Conservation (phyloP, 1,284 basidiomycete species). For the Pseudomicrostroma phylloplanum region DNA sequence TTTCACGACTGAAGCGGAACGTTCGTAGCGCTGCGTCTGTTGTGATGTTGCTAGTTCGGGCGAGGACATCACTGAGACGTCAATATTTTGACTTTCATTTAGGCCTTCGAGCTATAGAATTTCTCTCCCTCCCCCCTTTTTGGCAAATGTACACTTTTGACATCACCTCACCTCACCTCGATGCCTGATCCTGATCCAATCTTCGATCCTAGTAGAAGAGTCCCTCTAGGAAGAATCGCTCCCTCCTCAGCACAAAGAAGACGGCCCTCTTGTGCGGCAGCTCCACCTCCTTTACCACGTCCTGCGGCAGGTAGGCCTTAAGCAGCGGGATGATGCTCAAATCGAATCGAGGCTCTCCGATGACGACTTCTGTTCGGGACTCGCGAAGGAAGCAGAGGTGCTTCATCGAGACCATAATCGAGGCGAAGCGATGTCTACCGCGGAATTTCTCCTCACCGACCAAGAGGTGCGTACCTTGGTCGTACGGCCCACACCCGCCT, state of each 20-base stretch:
- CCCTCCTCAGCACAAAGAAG: slow-evolving; percentile 18
- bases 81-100: no score
- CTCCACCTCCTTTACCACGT: slow-evolving; percentile 22
- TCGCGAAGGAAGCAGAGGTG: slow-evolving; percentile 30
- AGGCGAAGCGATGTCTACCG: slow-evolving; percentile 42
- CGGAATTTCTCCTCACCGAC: slow-evolving; percentile 57
- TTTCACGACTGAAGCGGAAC: no score
- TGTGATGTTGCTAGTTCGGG: no score
- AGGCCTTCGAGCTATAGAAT: no score
- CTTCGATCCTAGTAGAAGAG: slow-evolving; percentile 16
- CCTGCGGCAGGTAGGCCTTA: slow-evolving; percentile 23
- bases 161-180: no score
- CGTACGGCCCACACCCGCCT: slow-evolving; percentile 54
- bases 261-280: slow-evolving; percentile 27
- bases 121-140: no score
- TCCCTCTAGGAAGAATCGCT: slow-evolving; percentile 27
- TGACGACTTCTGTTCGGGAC: slow-evolving; percentile 23
- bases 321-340: slow-evolving; percentile 23
- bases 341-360: slow-evolving; percentile 26
- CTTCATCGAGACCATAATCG: slow-evolving; percentile 26
- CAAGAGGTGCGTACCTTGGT: slow-evolving; percentile 56
- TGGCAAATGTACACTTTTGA: no score
- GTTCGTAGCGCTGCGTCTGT: no score
- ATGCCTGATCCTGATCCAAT: no score
- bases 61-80: no score